A percentile compares a stretch with the other conserved stretches of the same genome.
phyloP scores from a whole-genome alignment of 257 asterid species.

The Plectranthus barbatus region DNA sequence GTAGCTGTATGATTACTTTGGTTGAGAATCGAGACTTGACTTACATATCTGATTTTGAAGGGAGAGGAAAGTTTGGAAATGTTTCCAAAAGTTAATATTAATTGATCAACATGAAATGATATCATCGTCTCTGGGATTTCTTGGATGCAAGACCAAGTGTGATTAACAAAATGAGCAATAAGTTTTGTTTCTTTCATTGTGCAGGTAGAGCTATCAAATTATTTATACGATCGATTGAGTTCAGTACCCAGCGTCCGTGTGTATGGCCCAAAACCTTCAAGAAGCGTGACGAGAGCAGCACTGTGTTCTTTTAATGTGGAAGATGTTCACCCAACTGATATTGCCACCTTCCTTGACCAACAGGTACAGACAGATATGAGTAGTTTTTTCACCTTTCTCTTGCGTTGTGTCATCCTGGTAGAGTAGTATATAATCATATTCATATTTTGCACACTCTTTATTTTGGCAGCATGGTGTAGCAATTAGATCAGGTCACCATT shows the following conservation, averaged over 20 bases:
- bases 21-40: no score
- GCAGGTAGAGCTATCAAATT: slow-evolving; percentile 63
- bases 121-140: no score
- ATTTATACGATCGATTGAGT: slow-evolving; percentile 49
- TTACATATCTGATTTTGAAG: no score
- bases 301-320: slow-evolving; percentile 86
- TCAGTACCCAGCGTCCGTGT: slow-evolving; percentile 54
- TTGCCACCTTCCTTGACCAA: slow-evolving; percentile 80
- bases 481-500: slow-evolving; percentile 90
- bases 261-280: slow-evolving; percentile 84
- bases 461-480: slow-evolving; percentile 72
- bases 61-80: no score
- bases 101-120: no score
- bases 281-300: slow-evolving; percentile 55
- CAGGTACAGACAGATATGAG: slow-evolving; percentile 37
- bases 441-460: not conserved
- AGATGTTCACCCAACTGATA: slow-evolving; percentile 76
- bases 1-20: no score
- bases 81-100: no score
- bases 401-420: no score
- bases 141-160: not conserved
- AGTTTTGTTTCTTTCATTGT: not conserved
- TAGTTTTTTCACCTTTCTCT: not conserved
- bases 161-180: not conserved
- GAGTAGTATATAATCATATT: no score